Evolutionary conservation across 2,329 filamentous ascomycete genomes (phyloP), one percentile per base, ranked within the genome.

Genomic region (Sporothrix dimorphospora): DNA sequence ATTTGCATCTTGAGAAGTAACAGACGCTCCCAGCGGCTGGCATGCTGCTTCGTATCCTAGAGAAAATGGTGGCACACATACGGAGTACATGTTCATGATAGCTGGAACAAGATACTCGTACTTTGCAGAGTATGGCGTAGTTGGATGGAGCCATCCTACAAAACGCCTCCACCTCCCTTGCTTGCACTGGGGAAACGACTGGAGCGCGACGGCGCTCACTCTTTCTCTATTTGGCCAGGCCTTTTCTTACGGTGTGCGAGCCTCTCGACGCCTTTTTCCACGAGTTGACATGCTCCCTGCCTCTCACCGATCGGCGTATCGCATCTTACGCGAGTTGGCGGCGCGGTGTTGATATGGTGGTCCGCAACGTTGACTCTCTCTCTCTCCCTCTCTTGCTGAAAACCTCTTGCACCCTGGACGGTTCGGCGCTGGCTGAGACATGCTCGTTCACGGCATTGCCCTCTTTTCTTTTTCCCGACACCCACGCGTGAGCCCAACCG

Each of bases 161-260:
- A 61, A 40, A 66, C 11, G 40, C 38, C 61, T 51, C 63, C 66
- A 55, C 57, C 30, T 69, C 65, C 66, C 66, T 69, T 69, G 66
- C 66, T 40, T 69, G 47, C 34, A 34, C 59, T 24, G 19, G 45
- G 65, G 47, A 53, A 53, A 19, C 19, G n/a, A 34, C 65, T 68
- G 27, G 19, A 51, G 27, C 45, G 63, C 61, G 61, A 16, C 61
- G 61, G 61, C 11, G 40, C 11, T 47, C n/a, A 11, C 40, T 40
- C 12, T 68, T 49, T 53, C 65, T 68, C 12, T 27, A 27, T 66
- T 27, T 66, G 8, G 40, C 9, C 38, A 42, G 34, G 34, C 1
- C 59, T 19, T 45, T 45, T 65, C 38, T n/a, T 61, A 21, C 57
- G 19, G 30, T 40, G 19, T n/a, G 21, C 19, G 8, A 24, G n/a